Percentiles rank a stretch among this genome's conserved stretches.
phyloP scores from a whole-genome alignment of 176 grass and related monocot species.

The Oryza coarctata region DNA sequence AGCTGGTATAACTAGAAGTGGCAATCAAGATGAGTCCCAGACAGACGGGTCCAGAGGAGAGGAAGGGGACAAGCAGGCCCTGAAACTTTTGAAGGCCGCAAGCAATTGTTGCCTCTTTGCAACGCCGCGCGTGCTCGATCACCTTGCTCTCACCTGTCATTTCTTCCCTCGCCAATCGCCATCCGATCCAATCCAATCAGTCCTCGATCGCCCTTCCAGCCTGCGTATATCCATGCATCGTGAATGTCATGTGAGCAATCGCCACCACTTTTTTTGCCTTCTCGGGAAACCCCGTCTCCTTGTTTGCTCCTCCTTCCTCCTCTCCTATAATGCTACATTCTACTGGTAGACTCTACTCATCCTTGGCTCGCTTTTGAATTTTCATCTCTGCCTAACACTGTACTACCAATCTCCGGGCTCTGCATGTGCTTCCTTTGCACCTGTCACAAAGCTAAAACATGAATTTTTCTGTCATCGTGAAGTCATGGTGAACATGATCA shows the following conservation, averaged over 20 bases:
- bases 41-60: not conserved
- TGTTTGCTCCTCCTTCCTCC: not conserved
- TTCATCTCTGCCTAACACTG: not conserved
- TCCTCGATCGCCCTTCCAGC: not conserved
- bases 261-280: not conserved
- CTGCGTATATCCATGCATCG: not conserved
- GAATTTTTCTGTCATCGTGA: not conserved
- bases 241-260: conserved; percentile 36
- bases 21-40: conserved; percentile 19
- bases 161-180: not conserved
- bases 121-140: conserved; percentile 33
- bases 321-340: conserved; percentile 27
- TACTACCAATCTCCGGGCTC: not conserved
- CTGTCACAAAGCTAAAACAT: not conserved
- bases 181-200: conserved; percentile 7
- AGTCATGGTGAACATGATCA: not conserved
- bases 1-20: not conserved
- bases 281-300: not conserved
- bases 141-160: conserved; percentile 15
- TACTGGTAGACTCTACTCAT: not conserved
- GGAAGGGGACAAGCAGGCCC: conserved; percentile 35
- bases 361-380: not conserved
- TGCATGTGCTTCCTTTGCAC: not conserved
- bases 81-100: conserved; percentile 45
- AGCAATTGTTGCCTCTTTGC: conserved; percentile 29